Conservation (phyloP, 805 yeast species). For the Cyberlindnera xylosilytica region DNA sequence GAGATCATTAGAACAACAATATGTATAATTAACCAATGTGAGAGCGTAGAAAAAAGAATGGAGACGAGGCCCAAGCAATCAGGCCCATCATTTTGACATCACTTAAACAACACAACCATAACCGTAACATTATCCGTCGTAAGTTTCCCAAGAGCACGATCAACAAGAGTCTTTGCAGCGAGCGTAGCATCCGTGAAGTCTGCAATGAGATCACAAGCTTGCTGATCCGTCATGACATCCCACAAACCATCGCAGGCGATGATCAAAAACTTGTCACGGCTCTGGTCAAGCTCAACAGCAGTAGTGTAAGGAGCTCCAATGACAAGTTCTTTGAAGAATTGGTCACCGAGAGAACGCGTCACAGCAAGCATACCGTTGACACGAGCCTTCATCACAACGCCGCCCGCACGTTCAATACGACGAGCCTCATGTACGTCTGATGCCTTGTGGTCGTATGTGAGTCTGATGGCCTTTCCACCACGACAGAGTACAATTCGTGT, state of each 20-base stretch:
- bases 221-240: slow-evolving; percentile 88
- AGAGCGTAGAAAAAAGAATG: not conserved
- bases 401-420: slow-evolving; percentile 77
- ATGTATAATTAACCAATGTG: not conserved
- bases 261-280: slow-evolving; percentile 72
- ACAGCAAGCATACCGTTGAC: slow-evolving; percentile 96
- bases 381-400: slow-evolving; percentile 82
- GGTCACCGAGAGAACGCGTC: slow-evolving; percentile 88
- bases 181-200: slow-evolving; percentile 52
- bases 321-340: slow-evolving; percentile 86
- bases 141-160: slow-evolving; percentile 69
- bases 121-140: slow-evolving; percentile 92
- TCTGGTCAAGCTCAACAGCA: slow-evolving; percentile 61
- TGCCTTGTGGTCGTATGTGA: slow-evolving; percentile 93
- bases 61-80: not conserved
- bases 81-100: not conserved
- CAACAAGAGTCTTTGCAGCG: slow-evolving; percentile 67
- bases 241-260: slow-evolving; percentile 96
- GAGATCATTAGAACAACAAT: no score
- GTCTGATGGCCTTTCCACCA: slow-evolving; percentile 67
- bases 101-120: slow-evolving; percentile 62
- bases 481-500: slow-evolving; percentile 79
- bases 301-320: slow-evolving; percentile 93
- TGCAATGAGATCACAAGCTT: slow-evolving; percentile 72
- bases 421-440: slow-evolving; percentile 73